Conservation (phyloP, 139 green algal genomes). For the Auxenochlorella pyrenoidosa region DNA sequence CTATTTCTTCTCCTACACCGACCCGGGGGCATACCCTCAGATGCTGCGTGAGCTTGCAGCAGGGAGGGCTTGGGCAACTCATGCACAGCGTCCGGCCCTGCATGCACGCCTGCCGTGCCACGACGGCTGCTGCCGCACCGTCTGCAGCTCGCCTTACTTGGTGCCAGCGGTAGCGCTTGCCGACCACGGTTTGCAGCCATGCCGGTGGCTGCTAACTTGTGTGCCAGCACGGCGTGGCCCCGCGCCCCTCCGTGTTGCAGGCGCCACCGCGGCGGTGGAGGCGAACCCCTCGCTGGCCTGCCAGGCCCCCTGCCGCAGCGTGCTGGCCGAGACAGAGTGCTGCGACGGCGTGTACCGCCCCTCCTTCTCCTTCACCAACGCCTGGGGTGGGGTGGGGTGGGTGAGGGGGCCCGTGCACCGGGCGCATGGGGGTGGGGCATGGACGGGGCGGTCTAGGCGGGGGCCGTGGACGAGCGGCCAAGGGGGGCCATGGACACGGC, state of each 20-base stretch:
- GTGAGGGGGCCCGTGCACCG: too few species aligned
- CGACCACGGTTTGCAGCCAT: background rate
- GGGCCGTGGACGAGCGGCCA: too few species aligned
- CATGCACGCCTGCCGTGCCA: too few species aligned
- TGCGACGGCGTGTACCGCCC: conserved; percentile 27
- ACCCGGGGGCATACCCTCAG: background rate
- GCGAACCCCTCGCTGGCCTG: background rate
- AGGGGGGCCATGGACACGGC: too few species aligned
- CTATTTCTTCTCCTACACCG: background rate
- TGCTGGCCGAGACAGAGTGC: background rate
- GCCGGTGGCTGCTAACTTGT: background rate
- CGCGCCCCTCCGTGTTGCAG: background rate
- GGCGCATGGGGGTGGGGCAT: too few species aligned
- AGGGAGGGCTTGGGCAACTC: too few species aligned
- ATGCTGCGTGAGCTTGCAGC: background rate
- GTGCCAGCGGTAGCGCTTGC: background rate
- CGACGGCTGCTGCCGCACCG: too few species aligned
- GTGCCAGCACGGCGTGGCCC: too few species aligned
- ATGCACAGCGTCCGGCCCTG: too few species aligned
- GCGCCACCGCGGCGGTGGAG: background rate
- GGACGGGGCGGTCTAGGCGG: too few species aligned
- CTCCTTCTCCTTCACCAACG: conserved; percentile 18
- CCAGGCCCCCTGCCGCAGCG: background rate
- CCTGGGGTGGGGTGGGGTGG: background rate
- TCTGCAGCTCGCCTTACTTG: too few species aligned